These are phyloP conservation scores for Carex sylvatica DNA, from an alignment of 202 grass and related monocot species.

Conservation along the genomic window DNA sequence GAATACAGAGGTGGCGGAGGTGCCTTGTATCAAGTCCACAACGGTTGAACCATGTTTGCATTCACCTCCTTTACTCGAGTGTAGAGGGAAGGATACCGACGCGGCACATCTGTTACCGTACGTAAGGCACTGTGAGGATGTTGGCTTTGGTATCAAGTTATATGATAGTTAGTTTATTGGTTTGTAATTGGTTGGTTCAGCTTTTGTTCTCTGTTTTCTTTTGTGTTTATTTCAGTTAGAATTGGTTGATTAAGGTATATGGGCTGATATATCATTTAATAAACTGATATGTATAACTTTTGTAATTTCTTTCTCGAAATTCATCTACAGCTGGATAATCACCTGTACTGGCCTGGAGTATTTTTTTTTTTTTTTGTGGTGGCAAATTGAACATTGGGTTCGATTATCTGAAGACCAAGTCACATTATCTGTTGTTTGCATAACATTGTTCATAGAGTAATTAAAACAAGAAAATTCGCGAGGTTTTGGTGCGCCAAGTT, in stretches of 20 bases:
- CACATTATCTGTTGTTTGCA: not conserved
- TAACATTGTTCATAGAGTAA: too few relatives aligned
- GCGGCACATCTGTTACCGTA: slow-evolving; percentile 51
- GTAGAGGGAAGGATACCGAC: slow-evolving; percentile 56
- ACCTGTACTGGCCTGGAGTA: not conserved
- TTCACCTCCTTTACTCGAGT: slow-evolving; percentile 61
- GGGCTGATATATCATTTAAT: not conserved
- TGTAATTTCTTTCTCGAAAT: not conserved
- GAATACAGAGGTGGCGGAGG: slow-evolving; percentile 45
- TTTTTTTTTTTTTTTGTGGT: not conserved
- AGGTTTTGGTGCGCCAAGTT: too few relatives aligned
- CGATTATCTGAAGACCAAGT: not conserved
- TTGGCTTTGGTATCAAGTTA: slow-evolving; percentile 63
- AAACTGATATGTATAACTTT: not conserved
- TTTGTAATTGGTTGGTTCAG: slow-evolving; percentile 11
- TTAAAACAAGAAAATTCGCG: too few relatives aligned
- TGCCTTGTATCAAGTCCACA: slow-evolving; percentile 56
- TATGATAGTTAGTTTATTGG: slow-evolving; percentile 44
- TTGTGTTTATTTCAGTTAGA: not conserved
- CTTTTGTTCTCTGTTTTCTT: not conserved
- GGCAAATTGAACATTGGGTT: not conserved
- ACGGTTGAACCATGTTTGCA: slow-evolving; percentile 91
- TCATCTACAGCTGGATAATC: not conserved
- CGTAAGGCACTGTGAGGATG: slow-evolving; percentile 86
- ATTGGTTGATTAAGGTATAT: not conserved